Percentiles rank a stretch among this genome's conserved stretches.
phyloP scores from a whole-genome alignment of 1,139 yeast species.

The Sugiyamaella neomexicana region DNA sequence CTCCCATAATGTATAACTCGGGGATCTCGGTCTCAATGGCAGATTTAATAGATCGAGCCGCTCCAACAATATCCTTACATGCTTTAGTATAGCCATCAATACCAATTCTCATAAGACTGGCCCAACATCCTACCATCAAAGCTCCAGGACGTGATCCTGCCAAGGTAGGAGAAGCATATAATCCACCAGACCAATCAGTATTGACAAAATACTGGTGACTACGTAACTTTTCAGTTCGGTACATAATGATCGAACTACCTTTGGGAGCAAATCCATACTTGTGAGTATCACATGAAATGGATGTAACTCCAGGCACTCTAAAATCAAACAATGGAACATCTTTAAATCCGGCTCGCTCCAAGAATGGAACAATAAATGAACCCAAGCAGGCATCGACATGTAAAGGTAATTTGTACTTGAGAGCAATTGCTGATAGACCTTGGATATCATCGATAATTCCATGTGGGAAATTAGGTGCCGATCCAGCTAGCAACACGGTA shows the following conservation, averaged over 20 bases:
- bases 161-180: constrained; percentile 93
- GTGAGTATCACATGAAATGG: constrained; percentile 96
- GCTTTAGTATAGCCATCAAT: constrained; percentile 70
- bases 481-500: constrained; percentile 82
- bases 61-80: constrained; percentile 64
- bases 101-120: constrained; percentile 80
- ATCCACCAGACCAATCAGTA: constrained; percentile 90
- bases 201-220: constrained; percentile 81
- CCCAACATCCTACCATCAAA: constrained; percentile 96
- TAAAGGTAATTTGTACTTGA: constrained; percentile 65
- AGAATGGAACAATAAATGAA: constrained; percentile 81
- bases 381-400: constrained; percentile 97
- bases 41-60: constrained; percentile 58
- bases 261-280: constrained; percentile 98
- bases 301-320: constrained; percentile 90
- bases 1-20: constrained; percentile 70
- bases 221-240: constrained; percentile 64
- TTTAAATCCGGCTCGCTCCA: constrained; percentile 63
- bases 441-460: constrained; percentile 91
- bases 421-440: constrained; percentile 65
- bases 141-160: constrained; percentile 99
- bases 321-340: constrained; percentile 73
- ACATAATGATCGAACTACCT: constrained; percentile 92
- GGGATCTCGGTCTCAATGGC: constrained; percentile 52
- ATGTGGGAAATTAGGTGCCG: constrained; percentile 97